Evolutionary conservation across 2,329 filamentous ascomycete genomes (phyloP).

Genomic region (Xylaria sp.): DNA sequence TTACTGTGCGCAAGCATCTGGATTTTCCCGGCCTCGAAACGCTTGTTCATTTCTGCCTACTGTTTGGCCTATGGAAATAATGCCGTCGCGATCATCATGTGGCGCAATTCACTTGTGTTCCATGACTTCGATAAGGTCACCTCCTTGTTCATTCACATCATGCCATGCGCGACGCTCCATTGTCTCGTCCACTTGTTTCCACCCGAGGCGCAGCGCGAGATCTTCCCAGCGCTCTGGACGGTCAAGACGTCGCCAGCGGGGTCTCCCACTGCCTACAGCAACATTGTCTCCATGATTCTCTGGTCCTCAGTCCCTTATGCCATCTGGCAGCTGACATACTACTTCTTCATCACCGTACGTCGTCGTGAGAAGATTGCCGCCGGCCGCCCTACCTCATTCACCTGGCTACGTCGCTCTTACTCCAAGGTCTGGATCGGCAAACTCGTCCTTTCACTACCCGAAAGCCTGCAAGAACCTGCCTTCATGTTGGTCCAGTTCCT

Average conservation of each 20-base stretch:
- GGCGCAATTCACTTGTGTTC: conserved; percentile 97
- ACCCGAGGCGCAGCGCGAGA: conserved; percentile 55
- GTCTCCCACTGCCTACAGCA: conserved; percentile 73
- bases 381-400: conserved; percentile 92
- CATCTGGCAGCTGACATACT: conserved; percentile 88
- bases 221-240: conserved; percentile 79
- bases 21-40: conserved; percentile 84
- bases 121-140: conserved; percentile 98
- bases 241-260: conserved; percentile 66
- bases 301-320: conserved; percentile 94
- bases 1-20: conserved; percentile 77
- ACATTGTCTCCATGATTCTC: conserved; percentile 75
- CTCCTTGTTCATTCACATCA: conserved; percentile 98
- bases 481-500: conserved; percentile 96
- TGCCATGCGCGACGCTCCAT: conserved; percentile 92
- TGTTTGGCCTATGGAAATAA: conserved; percentile 96
- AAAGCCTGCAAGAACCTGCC: conserved; percentile 71
- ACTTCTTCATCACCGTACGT: conserved; percentile 91
- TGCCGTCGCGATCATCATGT: conserved; percentile 96
- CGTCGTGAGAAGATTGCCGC: conserved; percentile 94
- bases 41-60: conserved; percentile 85
- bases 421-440: conserved; percentile 84
- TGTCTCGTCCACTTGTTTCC: conserved; percentile 81
- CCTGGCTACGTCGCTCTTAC: conserved; percentile 91
- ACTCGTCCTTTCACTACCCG: conserved; percentile 72